phyloP scores from a whole-genome alignment of 1,139 yeast genomes.

The Suhomyces yuchorum region DNA sequence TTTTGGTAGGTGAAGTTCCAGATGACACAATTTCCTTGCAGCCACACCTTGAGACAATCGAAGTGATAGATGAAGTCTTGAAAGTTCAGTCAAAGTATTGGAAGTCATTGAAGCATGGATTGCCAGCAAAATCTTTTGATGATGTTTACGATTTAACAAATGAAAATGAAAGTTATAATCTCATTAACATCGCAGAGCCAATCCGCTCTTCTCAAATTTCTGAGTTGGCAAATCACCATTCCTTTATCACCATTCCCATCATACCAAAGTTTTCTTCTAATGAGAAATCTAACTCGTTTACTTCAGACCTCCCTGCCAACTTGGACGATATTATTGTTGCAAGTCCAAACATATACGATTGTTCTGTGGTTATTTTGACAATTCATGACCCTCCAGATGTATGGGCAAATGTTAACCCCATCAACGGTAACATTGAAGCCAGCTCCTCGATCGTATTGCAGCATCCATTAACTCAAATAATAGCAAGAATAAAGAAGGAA shows the following conservation, averaged over 20 bases:
- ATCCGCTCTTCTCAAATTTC: constrained; percentile 70
- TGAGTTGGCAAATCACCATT: constrained; percentile 54
- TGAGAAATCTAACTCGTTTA: constrained; percentile 25
- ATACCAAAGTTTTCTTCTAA: constrained; percentile 35
- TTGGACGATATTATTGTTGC: constrained; percentile 74
- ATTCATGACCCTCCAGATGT: constrained; percentile 93
- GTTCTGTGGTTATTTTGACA: constrained; percentile 63
- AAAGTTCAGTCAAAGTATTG: constrained; percentile 83
- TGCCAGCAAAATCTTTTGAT: constrained; percentile 40
- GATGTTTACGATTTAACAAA: constrained; percentile 41
- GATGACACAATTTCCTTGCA: constrained; percentile 61
- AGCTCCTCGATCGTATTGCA: constrained; percentile 65
- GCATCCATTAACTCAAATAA: constrained; percentile 44
- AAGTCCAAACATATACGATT: constrained; percentile 68
- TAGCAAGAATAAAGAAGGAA: constrained; percentile 36
- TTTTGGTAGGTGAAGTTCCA: constrained; percentile 93
- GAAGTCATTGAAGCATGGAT: constrained; percentile 81
- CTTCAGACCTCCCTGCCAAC: constrained; percentile 50
- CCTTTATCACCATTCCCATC: constrained; percentile 72
- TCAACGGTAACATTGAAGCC: constrained; percentile 75
- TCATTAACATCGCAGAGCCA: constrained; percentile 63
- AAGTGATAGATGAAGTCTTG: constrained; percentile 81
- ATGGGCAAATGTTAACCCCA: constrained; percentile 85
- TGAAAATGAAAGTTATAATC: constrained; percentile 33
- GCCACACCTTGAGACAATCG: constrained; percentile 80